Base-by-base conservation (phyloP, 345 rosid genomes). In the Dimocarpus longan region DNA sequence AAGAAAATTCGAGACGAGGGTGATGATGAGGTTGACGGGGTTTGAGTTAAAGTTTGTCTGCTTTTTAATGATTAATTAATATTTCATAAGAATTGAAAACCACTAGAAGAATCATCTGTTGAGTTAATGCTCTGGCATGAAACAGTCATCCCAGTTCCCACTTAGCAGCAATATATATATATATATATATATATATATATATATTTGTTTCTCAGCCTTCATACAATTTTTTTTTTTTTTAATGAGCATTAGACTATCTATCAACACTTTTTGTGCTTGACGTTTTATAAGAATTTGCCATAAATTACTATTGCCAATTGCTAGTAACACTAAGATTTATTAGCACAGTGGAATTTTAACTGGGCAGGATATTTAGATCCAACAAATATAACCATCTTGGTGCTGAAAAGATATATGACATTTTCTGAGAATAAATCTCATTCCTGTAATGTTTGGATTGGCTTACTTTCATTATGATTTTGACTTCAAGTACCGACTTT, bases 31-130 rank as follows among this genome's bases (percentile, higher is more conserved):
- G n/a, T n/a, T n/a, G n/a, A n/a, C 12, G 99, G 93, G 98, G 99
- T 95, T 80, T 86, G 87, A 81, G 16, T 72, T 75, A 66, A 79
- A 24, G 54, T 37, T 76, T 56, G 66, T 68, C 64, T 39, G 37
- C n/a, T 69, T 71, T 69, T 69, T 78, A 66, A 32, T 66, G 82
- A 28, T 78, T 22, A 19, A 24, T 40, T 11, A 12, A 66, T 73
- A 66, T 74, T 18, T 26, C 32, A 69, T 8, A 19, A 18, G 57
- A 44, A 52, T 66, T 69, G 10, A 43, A 79, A 59, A 73, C 37
- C 64, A 73, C 73, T 42, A 48, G 18, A 63, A 57, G n/a, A 71
- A 32, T 40, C 18, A 42, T 74, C 32, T 76, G 26, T 68, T 40
- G 7, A 66, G 11, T 52, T 4, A 52, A 66, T 22, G 39, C 52